phyloP scores from a whole-genome alignment of 305 asterid genomes.

The Ajuga reptans region DNA sequence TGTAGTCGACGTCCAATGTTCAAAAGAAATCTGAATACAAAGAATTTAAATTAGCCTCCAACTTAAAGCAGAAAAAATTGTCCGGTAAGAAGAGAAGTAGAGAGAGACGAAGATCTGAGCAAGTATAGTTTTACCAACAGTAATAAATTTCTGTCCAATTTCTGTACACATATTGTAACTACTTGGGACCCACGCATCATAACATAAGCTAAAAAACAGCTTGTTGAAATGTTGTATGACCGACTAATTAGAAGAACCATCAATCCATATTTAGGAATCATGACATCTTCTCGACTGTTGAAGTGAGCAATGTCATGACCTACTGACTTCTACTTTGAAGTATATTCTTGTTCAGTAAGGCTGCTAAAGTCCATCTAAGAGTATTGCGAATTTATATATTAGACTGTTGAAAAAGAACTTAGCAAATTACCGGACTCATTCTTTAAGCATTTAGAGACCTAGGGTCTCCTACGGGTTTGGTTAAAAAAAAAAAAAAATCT shows the following conservation, averaged over 20 bases:
- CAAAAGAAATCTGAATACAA: not conserved
- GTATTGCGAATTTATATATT: not conserved
- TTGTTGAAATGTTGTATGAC: not conserved
- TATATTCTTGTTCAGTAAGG: not conserved
- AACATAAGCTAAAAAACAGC: not conserved
- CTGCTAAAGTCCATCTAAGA: not conserved
- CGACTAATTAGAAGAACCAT: not conserved
- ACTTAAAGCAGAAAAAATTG: not conserved
- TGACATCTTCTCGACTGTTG: not conserved
- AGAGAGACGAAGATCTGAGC: not conserved
- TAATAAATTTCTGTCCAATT: not conserved
- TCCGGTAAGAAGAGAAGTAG: conserved; percentile 1
- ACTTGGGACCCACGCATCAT: not conserved
- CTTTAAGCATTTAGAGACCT: not conserved
- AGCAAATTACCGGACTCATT: not conserved
- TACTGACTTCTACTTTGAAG: not conserved
- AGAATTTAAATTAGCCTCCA: not conserved
- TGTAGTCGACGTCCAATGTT: not conserved
- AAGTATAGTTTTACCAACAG: not conserved
- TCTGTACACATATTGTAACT: not conserved
- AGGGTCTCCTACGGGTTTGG: not conserved
- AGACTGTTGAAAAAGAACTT: not conserved
- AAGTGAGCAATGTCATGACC: not conserved
- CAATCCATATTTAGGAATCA: not conserved
- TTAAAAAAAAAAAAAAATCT: too few species aligned